phyloP scores from a whole-genome alignment of 768 basidiomycete species.

The Vararia minispora region DNA sequence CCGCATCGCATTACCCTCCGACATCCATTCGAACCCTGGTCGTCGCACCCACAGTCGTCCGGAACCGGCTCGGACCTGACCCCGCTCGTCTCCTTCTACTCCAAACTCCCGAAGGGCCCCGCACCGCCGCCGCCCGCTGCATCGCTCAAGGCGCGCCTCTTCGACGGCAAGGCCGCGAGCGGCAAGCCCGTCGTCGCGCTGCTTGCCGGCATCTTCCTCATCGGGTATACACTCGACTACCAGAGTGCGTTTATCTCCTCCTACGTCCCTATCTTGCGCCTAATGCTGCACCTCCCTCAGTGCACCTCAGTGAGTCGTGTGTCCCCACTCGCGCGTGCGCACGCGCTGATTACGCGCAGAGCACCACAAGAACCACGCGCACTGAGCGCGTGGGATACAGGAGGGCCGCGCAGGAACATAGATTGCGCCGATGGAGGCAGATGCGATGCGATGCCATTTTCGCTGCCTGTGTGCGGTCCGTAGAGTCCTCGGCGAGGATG shows the following conservation, averaged over 20 bases:
- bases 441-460: no score
- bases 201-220: constrained; percentile 55
- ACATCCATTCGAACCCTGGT: no score
- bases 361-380: constrained; percentile 87
- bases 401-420: no score
- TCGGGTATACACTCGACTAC: constrained; percentile 85
- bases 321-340: not conserved
- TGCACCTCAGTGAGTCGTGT: constrained; percentile 68
- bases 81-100: constrained; percentile 91
- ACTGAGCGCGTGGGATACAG: no score
- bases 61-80: constrained; percentile 72
- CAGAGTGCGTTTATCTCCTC: constrained; percentile 51
- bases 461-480: no score
- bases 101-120: constrained; percentile 87
- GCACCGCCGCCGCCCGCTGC: constrained; percentile 42
- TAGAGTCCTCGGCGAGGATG: no score
- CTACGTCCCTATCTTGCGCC: not conserved
- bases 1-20: no score
- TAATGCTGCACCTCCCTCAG: constrained; percentile 24
- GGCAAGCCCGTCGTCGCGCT: constrained; percentile 53
- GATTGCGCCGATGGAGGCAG: no score
- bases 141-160: constrained; percentile 74
- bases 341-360: constrained; percentile 34
- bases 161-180: constrained; percentile 80
- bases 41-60: no score